These are phyloP conservation scores for Candida palmyrensis DNA, from an alignment of 805 yeast species.

Conservation along the genomic window DNA sequence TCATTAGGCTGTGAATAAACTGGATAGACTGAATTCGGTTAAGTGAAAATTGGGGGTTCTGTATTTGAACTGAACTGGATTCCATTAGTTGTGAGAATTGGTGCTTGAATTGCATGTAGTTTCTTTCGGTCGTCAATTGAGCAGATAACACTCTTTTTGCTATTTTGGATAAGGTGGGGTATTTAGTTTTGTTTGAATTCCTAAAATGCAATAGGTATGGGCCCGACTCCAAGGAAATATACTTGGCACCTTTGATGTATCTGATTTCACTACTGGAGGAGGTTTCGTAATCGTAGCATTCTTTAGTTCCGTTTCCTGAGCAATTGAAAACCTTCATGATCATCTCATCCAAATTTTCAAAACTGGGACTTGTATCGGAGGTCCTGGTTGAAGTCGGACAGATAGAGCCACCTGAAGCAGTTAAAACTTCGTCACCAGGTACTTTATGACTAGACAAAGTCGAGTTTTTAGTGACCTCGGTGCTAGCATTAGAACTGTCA, in stretches of 20 bases:
- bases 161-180: slow-evolving; percentile 10
- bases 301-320: slow-evolving; percentile 20
- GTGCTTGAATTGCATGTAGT: slow-evolving; percentile 10
- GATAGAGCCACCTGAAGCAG: too few relatives aligned
- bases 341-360: slow-evolving; percentile 14
- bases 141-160: slow-evolving; percentile 13
- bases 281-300: slow-evolving; percentile 21
- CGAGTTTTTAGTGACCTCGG: background rate
- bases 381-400: too few relatives aligned
- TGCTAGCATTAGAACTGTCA: background rate
- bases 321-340: slow-evolving; percentile 22
- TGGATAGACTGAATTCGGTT: slow-evolving; percentile 12
- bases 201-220: slow-evolving; percentile 15
- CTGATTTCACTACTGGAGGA: slow-evolving; percentile 12
- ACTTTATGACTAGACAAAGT: too few relatives aligned
- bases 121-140: slow-evolving; percentile 14
- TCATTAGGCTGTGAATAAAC: slow-evolving; percentile 13
- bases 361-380: background rate
- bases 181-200: slow-evolving; percentile 12
- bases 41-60: too few relatives aligned
- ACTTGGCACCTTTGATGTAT: slow-evolving; percentile 6
- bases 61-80: too few relatives aligned
- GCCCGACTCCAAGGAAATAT: slow-evolving; percentile 12
- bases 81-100: slow-evolving; percentile 6
- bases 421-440: too few relatives aligned